Evolutionary conservation across 441 rosid genomes (phyloP).

Genomic region (Erodium texanum): DNA sequence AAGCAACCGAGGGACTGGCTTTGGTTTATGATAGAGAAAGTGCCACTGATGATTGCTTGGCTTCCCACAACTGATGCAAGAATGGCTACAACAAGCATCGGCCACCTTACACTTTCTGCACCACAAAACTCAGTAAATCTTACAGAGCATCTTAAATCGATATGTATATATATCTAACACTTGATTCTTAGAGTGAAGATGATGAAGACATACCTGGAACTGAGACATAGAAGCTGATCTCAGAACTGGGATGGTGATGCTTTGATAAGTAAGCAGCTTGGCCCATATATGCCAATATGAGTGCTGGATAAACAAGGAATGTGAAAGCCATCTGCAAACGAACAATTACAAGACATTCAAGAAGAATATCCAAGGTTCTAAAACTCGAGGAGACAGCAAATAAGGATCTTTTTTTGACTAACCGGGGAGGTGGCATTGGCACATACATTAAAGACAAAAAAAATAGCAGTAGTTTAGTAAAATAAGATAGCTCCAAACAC

Average conservation of each 20-base stretch:
- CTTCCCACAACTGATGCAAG: constrained; percentile 98
- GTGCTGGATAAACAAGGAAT: constrained; percentile 88
- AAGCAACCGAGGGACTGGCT: constrained; percentile 93
- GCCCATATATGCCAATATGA: constrained; percentile 92
- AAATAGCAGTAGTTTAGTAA: no score
- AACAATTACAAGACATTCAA: neutral
- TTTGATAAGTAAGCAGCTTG: constrained; percentile 92
- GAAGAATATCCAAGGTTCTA: neutral
- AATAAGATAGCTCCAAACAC: no score
- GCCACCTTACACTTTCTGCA: constrained; percentile 67
- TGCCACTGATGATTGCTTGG: constrained; percentile 94
- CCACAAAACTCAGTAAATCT: constrained; percentile 11
- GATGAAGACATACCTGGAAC: constrained; percentile 60
- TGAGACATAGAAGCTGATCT: constrained; percentile 73
- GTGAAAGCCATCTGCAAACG: constrained; percentile 77
- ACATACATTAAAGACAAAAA: no score
- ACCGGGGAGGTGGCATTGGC: no score
- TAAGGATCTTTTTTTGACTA: no score
- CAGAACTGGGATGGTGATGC: constrained; percentile 52
- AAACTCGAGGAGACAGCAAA: no score
- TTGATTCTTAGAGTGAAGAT: neutral
- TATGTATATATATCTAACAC: neutral
- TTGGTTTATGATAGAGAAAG: constrained; percentile 96
- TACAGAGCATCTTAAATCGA: constrained; percentile 24
- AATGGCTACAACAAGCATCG: constrained; percentile 78